These are phyloP conservation scores for Talaromyces sp. DNA, from an alignment of 2,329 filamentous ascomycete species.

Conservation along the genomic window DNA sequence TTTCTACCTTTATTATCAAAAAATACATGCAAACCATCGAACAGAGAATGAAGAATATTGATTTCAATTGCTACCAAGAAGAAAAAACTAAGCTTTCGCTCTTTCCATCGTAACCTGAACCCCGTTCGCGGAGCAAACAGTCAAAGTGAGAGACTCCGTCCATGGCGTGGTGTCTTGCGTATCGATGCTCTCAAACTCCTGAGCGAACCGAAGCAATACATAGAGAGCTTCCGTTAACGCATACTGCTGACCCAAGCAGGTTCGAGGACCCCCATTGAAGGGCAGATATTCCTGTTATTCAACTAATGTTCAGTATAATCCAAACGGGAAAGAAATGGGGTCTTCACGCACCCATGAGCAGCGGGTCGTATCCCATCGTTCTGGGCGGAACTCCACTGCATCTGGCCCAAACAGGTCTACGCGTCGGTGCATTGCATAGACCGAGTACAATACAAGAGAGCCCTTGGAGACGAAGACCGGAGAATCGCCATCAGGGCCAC, in stretches of 20 bases:
- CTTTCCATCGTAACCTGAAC: background rate
- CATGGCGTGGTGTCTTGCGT: background rate
- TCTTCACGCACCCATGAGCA: conserved; percentile 6
- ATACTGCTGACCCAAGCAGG: conserved; percentile 17
- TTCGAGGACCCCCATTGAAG: conserved; percentile 22
- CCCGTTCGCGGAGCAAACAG: background rate
- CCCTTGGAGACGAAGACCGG: conserved; percentile 26
- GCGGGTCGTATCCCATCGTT: conserved; percentile 18
- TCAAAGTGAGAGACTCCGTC: background rate
- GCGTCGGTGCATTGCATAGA: conserved; percentile 41
- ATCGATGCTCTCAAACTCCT: background rate
- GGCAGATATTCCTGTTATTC: conserved; percentile 16
- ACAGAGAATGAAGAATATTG: no score
- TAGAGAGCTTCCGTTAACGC: background rate
- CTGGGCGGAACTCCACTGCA: conserved; percentile 22
- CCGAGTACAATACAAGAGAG: conserved; percentile 23
- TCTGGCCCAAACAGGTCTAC: conserved; percentile 21
- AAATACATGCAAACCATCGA: no score
- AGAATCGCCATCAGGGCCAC: conserved; percentile 47
- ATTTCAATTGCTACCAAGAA: no score
- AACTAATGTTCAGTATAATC: no score
- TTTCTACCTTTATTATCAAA: no score
- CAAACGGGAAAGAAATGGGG: no score
- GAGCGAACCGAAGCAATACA: background rate
- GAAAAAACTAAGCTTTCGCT: no score